Percentiles rank a stretch among this genome's conserved stretches.
Conservation (phyloP, 202 grass and related monocot species). For the Elaeis oleifera region DNA sequence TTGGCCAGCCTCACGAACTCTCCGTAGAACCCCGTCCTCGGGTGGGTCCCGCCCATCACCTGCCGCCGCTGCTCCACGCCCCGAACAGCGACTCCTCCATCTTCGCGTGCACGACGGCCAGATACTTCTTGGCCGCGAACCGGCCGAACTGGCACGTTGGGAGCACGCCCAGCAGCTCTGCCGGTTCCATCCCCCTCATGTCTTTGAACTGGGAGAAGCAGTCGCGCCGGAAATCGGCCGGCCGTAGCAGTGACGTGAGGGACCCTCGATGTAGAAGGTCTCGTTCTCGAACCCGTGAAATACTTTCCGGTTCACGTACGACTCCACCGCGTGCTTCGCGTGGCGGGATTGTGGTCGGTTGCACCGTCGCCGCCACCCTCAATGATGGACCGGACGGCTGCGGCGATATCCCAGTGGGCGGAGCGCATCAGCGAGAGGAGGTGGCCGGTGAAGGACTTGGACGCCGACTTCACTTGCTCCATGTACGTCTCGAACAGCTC, state of each 20-base stretch:
- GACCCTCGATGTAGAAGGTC: conserved; percentile 94
- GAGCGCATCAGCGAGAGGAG: conserved; percentile 54
- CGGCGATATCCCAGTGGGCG: conserved; percentile 47
- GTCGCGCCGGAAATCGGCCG: conserved; percentile 58
- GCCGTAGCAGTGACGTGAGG: conserved; percentile 79
- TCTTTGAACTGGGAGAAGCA: conserved; percentile 70
- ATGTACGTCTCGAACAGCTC: conserved; percentile 66
- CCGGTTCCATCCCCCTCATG: conserved; percentile 90
- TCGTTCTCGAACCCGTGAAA: conserved; percentile 93
- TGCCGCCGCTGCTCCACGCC: conserved; percentile 43
- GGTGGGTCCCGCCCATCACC: conserved; percentile 44
- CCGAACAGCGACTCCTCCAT: conserved; percentile 63
- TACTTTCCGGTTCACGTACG: conserved; percentile 53
- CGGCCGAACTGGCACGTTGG: conserved; percentile 73
- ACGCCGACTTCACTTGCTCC: conserved; percentile 48
- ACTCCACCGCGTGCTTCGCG: conserved; percentile 75
- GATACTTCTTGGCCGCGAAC: conserved; percentile 65
- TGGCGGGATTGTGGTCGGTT: conserved; percentile 41
- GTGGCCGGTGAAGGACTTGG: conserved; percentile 59
- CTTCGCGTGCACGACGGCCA: conserved; percentile 33
- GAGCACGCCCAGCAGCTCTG: conserved; percentile 76
- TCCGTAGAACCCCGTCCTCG: conserved; percentile 75
- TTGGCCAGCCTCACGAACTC: conserved; percentile 75
- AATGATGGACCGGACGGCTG: conserved; percentile 43
- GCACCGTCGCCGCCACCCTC: not conserved